Percentiles rank a stretch among this genome's conserved stretches.
Conservation (phyloP, 2,329 filamentous ascomycete genomes). For the Coniochaeta pulveracea region DNA sequence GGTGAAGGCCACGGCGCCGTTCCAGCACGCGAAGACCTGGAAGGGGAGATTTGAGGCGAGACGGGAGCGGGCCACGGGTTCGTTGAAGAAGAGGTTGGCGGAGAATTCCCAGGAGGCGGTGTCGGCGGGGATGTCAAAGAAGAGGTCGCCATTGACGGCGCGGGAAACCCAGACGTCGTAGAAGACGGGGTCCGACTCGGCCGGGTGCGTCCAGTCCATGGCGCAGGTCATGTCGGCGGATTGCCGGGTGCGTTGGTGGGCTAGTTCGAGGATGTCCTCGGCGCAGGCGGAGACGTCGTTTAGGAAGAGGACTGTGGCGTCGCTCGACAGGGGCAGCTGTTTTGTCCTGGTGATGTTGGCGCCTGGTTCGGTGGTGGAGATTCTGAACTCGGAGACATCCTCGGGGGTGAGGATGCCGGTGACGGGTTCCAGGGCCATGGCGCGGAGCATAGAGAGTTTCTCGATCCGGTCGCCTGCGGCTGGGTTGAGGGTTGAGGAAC, state of each 20-base stretch:
- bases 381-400: conserved; percentile 4
- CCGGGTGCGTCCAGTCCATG: conserved; percentile 38
- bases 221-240: conserved; percentile 36
- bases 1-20: conserved; percentile 24
- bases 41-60: conserved; percentile 26
- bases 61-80: conserved; percentile 19
- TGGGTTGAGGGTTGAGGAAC: conserved; percentile 26
- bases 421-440: conserved; percentile 34
- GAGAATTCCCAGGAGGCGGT: conserved; percentile 29
- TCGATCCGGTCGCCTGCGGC: conserved; percentile 26
- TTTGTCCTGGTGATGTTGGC: conserved; percentile 4
- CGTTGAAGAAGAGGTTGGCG: conserved; percentile 36
- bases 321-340: conserved; percentile 10
- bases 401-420: conserved; percentile 7
- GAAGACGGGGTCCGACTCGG: conserved; percentile 28
- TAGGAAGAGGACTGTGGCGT: conserved; percentile 33
- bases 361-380: not conserved
- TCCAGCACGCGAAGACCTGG: conserved; percentile 47
- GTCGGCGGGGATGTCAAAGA: conserved; percentile 35
- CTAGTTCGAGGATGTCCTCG: conserved; percentile 41
- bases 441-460: conserved; percentile 34
- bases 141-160: conserved; percentile 33
- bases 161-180: conserved; percentile 42
- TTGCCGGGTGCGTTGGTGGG: conserved; percentile 27
- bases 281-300: conserved; percentile 35